Conservation (phyloP, 225 moss, liverwort and hornwort genomes). For the Marchantia paleacea region DNA sequence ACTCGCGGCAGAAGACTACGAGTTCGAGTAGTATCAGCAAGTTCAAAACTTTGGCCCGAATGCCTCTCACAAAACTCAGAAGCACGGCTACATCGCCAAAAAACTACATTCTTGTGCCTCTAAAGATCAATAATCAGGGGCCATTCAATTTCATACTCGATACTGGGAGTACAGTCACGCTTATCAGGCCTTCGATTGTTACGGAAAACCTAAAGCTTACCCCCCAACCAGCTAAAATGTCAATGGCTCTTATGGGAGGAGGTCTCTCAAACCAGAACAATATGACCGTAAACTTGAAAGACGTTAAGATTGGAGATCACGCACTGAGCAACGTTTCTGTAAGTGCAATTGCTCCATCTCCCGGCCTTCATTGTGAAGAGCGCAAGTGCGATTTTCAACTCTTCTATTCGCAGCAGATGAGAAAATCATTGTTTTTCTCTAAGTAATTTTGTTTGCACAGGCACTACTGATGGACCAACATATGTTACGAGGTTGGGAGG, state of each 20-base stretch:
- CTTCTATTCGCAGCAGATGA: neutral
- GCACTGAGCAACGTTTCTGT: constrained; percentile 62
- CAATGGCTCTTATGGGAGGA: constrained; percentile 83
- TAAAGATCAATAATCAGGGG: constrained; percentile 69
- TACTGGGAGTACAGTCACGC: constrained; percentile 88
- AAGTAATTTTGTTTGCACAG: constrained; percentile 32
- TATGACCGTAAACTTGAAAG: constrained; percentile 48
- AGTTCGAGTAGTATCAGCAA: constrained; percentile 19
- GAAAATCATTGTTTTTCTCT: neutral
- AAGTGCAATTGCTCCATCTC: constrained; percentile 3
- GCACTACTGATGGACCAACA: constrained; percentile 78
- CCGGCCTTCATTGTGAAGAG: neutral
- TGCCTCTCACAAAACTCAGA: constrained; percentile 71
- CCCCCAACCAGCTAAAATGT: constrained; percentile 55
- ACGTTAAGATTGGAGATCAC: constrained; percentile 57
- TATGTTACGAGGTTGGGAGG: constrained; percentile 77
- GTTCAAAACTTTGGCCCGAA: constrained; percentile 40
- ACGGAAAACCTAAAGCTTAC: constrained; percentile 59
- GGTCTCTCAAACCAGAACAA: constrained; percentile 47
- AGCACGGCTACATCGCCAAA: constrained; percentile 80
- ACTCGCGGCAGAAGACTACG: constrained; percentile 3
- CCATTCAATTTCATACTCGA: constrained; percentile 94
- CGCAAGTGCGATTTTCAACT: neutral
- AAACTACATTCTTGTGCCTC: constrained; percentile 84
- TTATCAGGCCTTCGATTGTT: constrained; percentile 69